Evolutionary conservation across 2,329 filamentous ascomycete genomes (phyloP).

Genomic region (Neonectria punicea): DNA sequence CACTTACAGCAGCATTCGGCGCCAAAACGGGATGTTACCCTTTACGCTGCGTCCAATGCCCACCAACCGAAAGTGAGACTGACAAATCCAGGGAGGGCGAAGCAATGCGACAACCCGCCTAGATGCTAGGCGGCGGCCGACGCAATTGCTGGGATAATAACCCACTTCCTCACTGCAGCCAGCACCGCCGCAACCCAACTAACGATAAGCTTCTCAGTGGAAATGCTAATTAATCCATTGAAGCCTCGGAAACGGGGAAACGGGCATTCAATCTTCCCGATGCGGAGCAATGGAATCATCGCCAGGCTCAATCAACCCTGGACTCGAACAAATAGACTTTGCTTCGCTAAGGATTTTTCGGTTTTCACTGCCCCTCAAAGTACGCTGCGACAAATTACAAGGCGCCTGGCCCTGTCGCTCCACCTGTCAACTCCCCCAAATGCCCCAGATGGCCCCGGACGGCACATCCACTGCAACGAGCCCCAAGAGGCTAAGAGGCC

Average conservation of each 20-base stretch:
- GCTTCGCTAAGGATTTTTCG: neutral
- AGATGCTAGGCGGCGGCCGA: conserved; percentile 30
- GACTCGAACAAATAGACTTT: neutral
- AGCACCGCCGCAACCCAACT: conserved; percentile 20
- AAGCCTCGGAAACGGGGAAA: neutral
- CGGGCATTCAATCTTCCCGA: conserved; percentile 24
- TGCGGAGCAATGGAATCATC: conserved; percentile 15
- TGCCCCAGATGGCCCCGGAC: neutral
- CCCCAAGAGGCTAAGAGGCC: conserved; percentile 9
- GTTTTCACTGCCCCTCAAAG: neutral
- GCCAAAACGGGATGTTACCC: neutral
- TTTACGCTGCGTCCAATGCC: neutral
- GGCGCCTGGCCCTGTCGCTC: neutral
- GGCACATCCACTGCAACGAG: neutral
- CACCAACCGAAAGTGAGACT: neutral
- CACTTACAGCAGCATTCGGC: neutral
- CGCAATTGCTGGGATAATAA: conserved; percentile 3
- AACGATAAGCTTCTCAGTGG: conserved; percentile 18
- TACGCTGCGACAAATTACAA: neutral
- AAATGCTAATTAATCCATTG: neutral
- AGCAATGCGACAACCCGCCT: neutral
- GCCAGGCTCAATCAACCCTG: conserved; percentile 13
- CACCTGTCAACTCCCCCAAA: neutral
- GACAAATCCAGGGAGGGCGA: neutral
- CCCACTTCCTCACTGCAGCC: neutral